Base-by-base conservation (phyloP, 768 basidiomycete genomes). In the Mrakia blollopis region DNA sequence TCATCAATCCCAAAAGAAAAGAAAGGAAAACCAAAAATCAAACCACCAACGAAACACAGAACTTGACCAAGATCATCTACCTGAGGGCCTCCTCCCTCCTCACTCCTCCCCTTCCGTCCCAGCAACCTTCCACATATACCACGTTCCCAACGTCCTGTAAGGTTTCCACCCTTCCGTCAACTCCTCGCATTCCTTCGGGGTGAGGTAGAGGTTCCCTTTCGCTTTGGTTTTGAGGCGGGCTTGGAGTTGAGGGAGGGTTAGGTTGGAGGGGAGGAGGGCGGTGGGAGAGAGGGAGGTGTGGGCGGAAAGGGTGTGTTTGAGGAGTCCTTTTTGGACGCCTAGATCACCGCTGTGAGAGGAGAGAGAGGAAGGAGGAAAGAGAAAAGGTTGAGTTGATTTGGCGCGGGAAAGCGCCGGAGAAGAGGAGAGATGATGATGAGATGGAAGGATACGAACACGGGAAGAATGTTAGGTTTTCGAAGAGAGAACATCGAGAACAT, bases 401-500 rank as follows among this genome's bases (percentile, higher is more conserved):
- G n/a, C n/a, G n/a, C 21, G 52, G 70, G 32, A 21, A 9, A 70
- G 18, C 6, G 18, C 14, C 2, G 70, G 18, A 4, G 23, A 32
- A 23, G 70, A 28, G 13, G 44, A 41, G 23, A 21, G 21, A 23
- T 30, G 52, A 87, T 87, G 41, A 4, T 47, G 44, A 47, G 44
- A 16, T 47, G 13, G n/a, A n/a, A n/a, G n/a, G 47, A 50, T 2
- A 50, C 47, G 47, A 50, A 72, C 70, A 62, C 88, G 86, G 18
- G 91, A 89, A 95, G 86, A 73, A 97, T 91, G 82, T 95, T 89
- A 1, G 91, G 91, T 28, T 93, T 89, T 0, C 92, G 87, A 44
- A 94, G 85, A 2, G 92, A 91, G 83, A 95, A 96, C 62, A 97
- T 92, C 21, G 91, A 87, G 81, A 95, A 95, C 94, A 95, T 95